A percentile compares a stretch with the other conserved stretches of the same genome.
These are phyloP conservation scores for Coccomyxa subellipsoidea DNA, from an alignment of 163 green algal species.

Conservation along the genomic window DNA sequence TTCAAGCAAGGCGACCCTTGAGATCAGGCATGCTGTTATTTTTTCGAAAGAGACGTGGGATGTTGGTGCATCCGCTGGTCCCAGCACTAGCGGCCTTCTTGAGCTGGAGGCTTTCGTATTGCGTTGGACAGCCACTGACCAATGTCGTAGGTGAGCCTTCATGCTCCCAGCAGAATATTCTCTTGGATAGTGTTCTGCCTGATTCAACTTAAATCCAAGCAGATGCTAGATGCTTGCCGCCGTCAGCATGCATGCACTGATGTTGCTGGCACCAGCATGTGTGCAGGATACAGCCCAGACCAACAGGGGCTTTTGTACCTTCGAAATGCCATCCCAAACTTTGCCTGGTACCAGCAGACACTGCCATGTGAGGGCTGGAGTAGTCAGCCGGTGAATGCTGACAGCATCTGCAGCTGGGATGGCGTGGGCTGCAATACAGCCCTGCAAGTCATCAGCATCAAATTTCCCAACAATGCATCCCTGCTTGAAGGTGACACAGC, in stretches of 20 bases:
- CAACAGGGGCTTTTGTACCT: background rate
- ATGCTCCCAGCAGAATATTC: too few species aligned
- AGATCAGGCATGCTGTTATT: too few species aligned
- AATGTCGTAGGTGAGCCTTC: background rate
- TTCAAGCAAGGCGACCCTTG: too few species aligned
- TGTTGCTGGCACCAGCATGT: too few species aligned
- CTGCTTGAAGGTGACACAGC: background rate
- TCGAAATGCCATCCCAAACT: background rate
- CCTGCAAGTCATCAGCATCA: background rate
- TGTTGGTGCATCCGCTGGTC: too few species aligned
- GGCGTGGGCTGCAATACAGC: background rate
- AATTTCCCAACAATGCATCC: background rate
- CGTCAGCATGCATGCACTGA: too few species aligned
- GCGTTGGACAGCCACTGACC: background rate
- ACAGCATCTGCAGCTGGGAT: background rate
- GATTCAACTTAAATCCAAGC: too few species aligned
- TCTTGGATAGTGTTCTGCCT: too few species aligned
- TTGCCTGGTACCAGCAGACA: background rate
- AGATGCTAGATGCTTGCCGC: too few species aligned
- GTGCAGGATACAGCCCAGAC: background rate
- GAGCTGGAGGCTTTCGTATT: too few species aligned
- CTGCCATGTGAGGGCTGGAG: background rate
- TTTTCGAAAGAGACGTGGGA: too few species aligned
- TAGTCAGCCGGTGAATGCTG: background rate
- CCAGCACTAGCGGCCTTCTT: too few species aligned